phyloP scores from a whole-genome alignment of 2,329 filamentous ascomycete genomes.

The Claviceps spartinae region DNA sequence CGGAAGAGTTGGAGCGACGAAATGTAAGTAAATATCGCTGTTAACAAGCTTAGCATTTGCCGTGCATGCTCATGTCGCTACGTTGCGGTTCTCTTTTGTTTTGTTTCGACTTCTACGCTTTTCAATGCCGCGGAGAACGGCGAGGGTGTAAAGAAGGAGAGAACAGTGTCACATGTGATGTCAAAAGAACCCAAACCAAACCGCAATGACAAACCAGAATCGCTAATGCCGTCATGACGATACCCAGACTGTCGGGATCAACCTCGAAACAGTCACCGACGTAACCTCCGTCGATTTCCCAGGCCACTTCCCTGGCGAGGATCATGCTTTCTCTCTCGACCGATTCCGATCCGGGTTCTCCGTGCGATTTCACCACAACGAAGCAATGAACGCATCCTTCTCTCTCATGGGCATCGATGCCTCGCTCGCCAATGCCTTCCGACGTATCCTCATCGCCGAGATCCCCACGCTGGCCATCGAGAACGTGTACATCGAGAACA shows the following conservation, averaged over 20 bases:
- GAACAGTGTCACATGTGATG: too few species aligned
- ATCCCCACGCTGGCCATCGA: slow-evolving; percentile 91
- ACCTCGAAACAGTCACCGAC: slow-evolving; percentile 80
- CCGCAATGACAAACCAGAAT: not conserved
- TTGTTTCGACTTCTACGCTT: too few species aligned
- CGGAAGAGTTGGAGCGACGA: slow-evolving; percentile 46
- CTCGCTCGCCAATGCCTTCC: slow-evolving; percentile 90
- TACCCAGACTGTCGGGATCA: slow-evolving; percentile 68
- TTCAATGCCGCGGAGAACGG: not conserved
- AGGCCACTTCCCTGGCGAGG: slow-evolving; percentile 78
- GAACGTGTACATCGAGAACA: slow-evolving; percentile 84
- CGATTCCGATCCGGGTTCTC: slow-evolving; percentile 57
- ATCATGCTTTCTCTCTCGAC: slow-evolving; percentile 64
- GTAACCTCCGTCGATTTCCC: slow-evolving; percentile 86
- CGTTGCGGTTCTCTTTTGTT: not conserved
- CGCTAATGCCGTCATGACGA: not conserved
- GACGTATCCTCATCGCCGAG: slow-evolving; percentile 88
- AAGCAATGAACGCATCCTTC: slow-evolving; percentile 66
- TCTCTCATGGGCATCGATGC: slow-evolving; percentile 87
- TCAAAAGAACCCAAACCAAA: not conserved
- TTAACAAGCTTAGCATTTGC: not conserved
- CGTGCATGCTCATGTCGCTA: not conserved
- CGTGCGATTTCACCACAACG: slow-evolving; percentile 75
- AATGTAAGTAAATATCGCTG: slow-evolving; percentile 31
- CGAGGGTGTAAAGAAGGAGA: not conserved